Evolutionary conservation across 768 basidiomycete species (phyloP), one percentile per base, ranked within the genome.

Genomic region (Mycena sanguinolenta): DNA sequence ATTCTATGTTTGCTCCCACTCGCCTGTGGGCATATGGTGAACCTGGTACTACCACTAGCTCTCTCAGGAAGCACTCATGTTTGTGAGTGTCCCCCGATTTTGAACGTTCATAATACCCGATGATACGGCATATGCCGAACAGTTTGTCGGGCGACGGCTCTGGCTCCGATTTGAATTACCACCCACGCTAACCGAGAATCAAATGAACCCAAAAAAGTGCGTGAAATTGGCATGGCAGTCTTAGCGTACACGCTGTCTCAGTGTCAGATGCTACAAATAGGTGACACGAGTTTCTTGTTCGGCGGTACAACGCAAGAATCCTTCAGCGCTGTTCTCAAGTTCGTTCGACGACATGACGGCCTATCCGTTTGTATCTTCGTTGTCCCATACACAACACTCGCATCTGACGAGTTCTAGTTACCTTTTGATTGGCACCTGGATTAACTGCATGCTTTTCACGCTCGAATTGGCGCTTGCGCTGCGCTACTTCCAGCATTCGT

Each of bases 381-480:
- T 53, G 2, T 30, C 52, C 2, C 17, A 53, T 3, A 10, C 27
- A 28, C 27, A 30, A 10, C 27, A 28, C 27, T 53, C 25, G 52
- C 52, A 53, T 53, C 52, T 53, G 27, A 53, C 52, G 16, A 6
- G 52, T 44, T 42, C 23, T 60, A 60, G 4, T 14, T 30, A 46
- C 59, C 28, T 46, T 28, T 32, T 61, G 21, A 46, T 32, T 21
- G 30, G 10, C 19, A 32, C 14, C 25, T 61, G 60, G 60, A 49
- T 61, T 30, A 61, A 61, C 46, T 61, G 46, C 16, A 32, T 61
- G 60, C 46, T 61, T 46, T 61, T 34, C 32, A 61, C n/a, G 44
- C 46, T 61, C 28, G 60, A 61, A 13, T 4, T 61, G 19, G 32
- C 32, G 14, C 60, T 61, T 30, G 30, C 30, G 28, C n/a, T 61